phyloP scores from a whole-genome alignment of 352 stramenopile species.

The Pythium apleroticum region DNA sequence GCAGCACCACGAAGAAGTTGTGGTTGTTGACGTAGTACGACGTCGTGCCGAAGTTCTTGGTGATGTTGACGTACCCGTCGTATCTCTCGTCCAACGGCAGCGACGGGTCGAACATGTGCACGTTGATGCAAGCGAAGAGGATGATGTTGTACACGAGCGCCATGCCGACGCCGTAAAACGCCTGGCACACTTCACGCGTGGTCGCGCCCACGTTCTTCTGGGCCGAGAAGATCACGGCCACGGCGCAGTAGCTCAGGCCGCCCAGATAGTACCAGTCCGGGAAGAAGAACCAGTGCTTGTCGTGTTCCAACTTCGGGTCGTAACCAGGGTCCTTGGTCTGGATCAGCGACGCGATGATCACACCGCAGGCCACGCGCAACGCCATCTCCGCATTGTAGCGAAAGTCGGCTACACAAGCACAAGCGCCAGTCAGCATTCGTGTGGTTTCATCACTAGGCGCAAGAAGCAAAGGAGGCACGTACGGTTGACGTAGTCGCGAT shows the following conservation, averaged over 20 bases:
- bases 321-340: constrained; percentile 59
- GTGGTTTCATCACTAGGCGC: not conserved
- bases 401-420: constrained; percentile 47
- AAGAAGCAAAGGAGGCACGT: constrained; percentile 23
- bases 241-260: constrained; percentile 75
- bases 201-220: constrained; percentile 72
- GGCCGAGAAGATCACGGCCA: constrained; percentile 76
- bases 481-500: constrained; percentile 53
- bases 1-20: constrained; percentile 74
- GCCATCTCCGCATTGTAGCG: constrained; percentile 68
- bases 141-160: constrained; percentile 79
- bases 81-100: constrained; percentile 25
- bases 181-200: constrained; percentile 65
- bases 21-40: constrained; percentile 71
- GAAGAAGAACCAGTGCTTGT: constrained; percentile 77
- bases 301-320: constrained; percentile 36
- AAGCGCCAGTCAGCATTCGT: not conserved
- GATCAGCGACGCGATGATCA: constrained; percentile 69
- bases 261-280: constrained; percentile 66
- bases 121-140: constrained; percentile 48
- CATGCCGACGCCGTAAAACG: constrained; percentile 77
- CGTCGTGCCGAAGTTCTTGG: constrained; percentile 55
- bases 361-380: constrained; percentile 60
- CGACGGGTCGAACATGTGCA: constrained; percentile 38
- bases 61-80: constrained; percentile 60